phyloP scores from a whole-genome alignment of 2,329 filamentous ascomycete genomes.

The Diaporthe sp. region DNA sequence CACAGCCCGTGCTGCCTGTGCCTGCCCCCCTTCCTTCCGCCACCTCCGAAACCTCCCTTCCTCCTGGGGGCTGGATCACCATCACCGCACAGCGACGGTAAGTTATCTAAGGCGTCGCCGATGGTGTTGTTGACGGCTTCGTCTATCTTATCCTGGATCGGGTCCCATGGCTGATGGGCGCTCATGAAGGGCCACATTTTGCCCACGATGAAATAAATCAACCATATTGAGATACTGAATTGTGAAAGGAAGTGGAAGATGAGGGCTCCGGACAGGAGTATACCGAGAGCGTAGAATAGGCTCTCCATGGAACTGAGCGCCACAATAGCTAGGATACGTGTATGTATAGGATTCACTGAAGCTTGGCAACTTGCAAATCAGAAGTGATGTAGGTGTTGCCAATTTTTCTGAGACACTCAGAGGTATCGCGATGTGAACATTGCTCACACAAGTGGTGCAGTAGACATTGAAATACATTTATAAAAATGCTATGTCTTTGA shows the following conservation, averaged over 20 bases:
- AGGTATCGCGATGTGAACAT: not conserved
- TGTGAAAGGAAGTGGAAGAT: not conserved
- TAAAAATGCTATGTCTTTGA: not conserved
- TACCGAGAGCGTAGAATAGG: slow-evolving; percentile 7
- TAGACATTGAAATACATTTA: slow-evolving; percentile 17
- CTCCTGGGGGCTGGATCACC: not conserved
- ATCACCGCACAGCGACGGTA: not conserved
- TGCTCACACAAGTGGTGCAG: not conserved
- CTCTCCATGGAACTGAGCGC: not conserved
- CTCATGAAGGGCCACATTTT: not conserved
- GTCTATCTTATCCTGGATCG: not conserved
- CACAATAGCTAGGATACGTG: too few relatives aligned
- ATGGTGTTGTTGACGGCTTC: not conserved
- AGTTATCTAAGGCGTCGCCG: not conserved
- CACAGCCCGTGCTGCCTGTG: not conserved
- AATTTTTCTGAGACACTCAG: not conserved
- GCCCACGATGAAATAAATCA: not conserved
- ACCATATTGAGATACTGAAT: slow-evolving; percentile 5
- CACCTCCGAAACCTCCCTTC: not conserved
- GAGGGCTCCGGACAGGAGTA: not conserved
- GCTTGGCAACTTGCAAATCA: not conserved
- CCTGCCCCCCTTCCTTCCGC: not conserved
- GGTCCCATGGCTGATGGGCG: not conserved
- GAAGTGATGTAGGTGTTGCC: not conserved
- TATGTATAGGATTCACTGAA: too few relatives aligned